phyloP scores from a whole-genome alignment of 2,329 filamentous ascomycete genomes.

The Arthrobotrys sinensis region DNA sequence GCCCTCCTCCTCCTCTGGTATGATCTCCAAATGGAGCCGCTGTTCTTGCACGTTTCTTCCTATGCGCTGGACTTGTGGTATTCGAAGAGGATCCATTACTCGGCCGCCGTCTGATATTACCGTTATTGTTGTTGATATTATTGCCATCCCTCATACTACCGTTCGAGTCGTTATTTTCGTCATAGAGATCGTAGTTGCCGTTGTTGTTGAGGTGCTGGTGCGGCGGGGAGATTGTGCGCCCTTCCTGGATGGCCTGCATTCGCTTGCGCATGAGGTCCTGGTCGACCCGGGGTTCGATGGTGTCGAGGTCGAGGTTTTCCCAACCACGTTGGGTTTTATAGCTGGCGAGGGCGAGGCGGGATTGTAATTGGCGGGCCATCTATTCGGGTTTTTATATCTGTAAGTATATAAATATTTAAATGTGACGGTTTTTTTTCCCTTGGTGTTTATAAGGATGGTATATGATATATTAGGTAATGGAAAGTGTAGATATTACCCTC shows the following conservation, averaged over 20 bases:
- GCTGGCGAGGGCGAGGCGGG: constrained; percentile 93
- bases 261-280: constrained; percentile 83
- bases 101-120: constrained; percentile 60
- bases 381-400: constrained; percentile 68
- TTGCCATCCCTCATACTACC: constrained; percentile 44
- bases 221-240: constrained; percentile 64
- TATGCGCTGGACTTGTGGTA: constrained; percentile 39
- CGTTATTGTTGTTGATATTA: constrained; percentile 35
- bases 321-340: constrained; percentile 98
- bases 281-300: constrained; percentile 86
- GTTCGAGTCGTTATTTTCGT: constrained; percentile 37
- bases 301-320: constrained; percentile 89
- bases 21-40: constrained; percentile 48
- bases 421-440: constrained; percentile 62
- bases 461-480: constrained; percentile 12
- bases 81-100: constrained; percentile 51
- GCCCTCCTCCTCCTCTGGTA: background rate
- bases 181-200: constrained; percentile 26
- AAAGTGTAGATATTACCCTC: constrained; percentile 73
- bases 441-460: constrained; percentile 19
- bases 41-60: constrained; percentile 63
- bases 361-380: constrained; percentile 94
- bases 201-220: constrained; percentile 3
- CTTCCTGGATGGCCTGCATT: constrained; percentile 66
- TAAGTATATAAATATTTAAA: constrained; percentile 62